phyloP scores from a whole-genome alignment of 2,329 filamentous ascomycete species.

The Paraconiothyrium sp. region DNA sequence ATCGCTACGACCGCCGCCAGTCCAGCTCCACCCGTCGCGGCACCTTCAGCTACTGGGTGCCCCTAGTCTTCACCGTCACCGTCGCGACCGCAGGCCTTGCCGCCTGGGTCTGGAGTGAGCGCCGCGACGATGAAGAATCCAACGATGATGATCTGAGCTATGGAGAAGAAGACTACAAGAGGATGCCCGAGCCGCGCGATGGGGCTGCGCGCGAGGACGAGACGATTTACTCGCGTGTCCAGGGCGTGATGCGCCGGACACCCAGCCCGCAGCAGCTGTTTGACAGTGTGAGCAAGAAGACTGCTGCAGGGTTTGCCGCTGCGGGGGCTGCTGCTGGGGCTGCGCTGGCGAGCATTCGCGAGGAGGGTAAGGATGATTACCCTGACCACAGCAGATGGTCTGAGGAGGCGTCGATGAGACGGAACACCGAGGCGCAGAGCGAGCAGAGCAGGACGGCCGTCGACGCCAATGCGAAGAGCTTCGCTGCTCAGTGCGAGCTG shows the following conservation, averaged over 20 bases:
- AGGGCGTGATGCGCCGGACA: slow-evolving; percentile 80
- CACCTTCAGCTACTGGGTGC: slow-evolving; percentile 86
- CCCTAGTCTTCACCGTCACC: slow-evolving; percentile 84
- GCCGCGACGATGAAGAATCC: slow-evolving; percentile 74
- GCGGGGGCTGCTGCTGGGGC: slow-evolving; percentile 84
- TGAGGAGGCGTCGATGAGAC: slow-evolving; percentile 81
- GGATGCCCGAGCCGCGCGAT: slow-evolving; percentile 29
- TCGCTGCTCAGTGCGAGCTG: slow-evolving; percentile 40
- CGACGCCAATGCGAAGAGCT: slow-evolving; percentile 43
- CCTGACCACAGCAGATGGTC: slow-evolving; percentile 92
- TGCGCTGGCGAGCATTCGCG: slow-evolving; percentile 81
- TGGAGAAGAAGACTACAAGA: slow-evolving; percentile 52
- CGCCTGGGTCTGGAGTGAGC: slow-evolving; percentile 94
- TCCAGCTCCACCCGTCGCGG: slow-evolving; percentile 64
- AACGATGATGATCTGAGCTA: slow-evolving; percentile 62
- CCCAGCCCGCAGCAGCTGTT: slow-evolving; percentile 90
- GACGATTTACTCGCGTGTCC: slow-evolving; percentile 79
- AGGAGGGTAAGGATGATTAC: slow-evolving; percentile 82
- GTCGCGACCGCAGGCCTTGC: slow-evolving; percentile 86
- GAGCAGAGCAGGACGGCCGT: slow-evolving; percentile 46
- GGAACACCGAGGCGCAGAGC: slow-evolving; percentile 50
- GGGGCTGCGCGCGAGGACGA: slow-evolving; percentile 50
- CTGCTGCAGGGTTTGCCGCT: slow-evolving; percentile 82
- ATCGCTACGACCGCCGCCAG: slow-evolving; percentile 62
- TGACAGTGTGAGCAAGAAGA: slow-evolving; percentile 81